Evolutionary conservation across 345 rosid species (phyloP).

Genomic region (Acer campestre): DNA sequence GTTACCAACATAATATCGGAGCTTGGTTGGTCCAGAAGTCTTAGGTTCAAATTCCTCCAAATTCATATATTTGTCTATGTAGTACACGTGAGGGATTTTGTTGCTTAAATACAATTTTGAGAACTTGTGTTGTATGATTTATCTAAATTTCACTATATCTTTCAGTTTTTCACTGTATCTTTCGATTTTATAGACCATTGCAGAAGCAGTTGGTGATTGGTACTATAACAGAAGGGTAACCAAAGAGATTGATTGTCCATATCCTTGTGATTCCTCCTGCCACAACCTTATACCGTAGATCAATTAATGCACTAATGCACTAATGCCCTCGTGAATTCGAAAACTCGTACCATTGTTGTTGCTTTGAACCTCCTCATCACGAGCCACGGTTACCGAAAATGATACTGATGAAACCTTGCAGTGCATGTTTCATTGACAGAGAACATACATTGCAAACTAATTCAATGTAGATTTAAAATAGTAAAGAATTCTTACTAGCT

Average conservation of each 20-base stretch:
- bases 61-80: too few relatives aligned
- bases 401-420: conserved; percentile 4
- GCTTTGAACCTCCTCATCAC: background rate
- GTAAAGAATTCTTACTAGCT: background rate
- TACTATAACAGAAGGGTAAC: conserved; percentile 59
- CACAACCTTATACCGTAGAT: conserved; percentile 61
- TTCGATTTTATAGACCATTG: conserved; percentile 56
- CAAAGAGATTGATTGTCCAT: conserved; percentile 69
- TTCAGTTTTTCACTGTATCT: background rate
- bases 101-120: background rate
- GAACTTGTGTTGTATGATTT: background rate
- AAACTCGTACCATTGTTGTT: background rate
- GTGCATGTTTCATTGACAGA: conserved; percentile 7
- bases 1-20: too few relatives aligned
- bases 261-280: conserved; percentile 80
- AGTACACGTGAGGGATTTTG: too few relatives aligned
- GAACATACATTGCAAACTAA: background rate
- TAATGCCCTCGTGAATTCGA: background rate
- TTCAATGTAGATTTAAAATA: background rate
- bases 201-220: conserved; percentile 92
- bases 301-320: conserved; percentile 37
- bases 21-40: too few relatives aligned
- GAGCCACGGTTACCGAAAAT: background rate
- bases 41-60: too few relatives aligned
- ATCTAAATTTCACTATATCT: background rate